These are phyloP conservation scores for Epithemia pelagica DNA, from an alignment of 108 stramenopile species.

Conservation along the genomic window DNA sequence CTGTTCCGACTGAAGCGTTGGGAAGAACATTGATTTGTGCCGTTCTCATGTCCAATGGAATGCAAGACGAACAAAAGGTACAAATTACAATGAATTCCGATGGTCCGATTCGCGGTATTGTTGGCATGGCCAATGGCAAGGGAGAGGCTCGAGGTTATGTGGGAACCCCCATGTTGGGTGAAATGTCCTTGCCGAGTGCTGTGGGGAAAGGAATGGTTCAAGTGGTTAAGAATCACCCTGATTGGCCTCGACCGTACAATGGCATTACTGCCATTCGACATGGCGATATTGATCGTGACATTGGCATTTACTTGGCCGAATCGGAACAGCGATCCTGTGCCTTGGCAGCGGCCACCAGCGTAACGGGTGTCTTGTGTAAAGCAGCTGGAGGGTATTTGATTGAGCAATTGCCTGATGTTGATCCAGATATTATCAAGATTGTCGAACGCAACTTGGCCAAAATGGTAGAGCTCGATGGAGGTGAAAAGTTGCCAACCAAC, in stretches of 20 bases:
- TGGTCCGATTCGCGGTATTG: conserved; percentile 69
- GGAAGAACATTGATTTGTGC: conserved; percentile 62
- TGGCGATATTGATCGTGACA: conserved; percentile 81
- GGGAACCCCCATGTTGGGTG: conserved; percentile 62
- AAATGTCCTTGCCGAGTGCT: conserved; percentile 57
- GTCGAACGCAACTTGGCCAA: conserved; percentile 65
- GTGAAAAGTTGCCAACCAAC: conserved; percentile 54
- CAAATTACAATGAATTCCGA: conserved; percentile 73
- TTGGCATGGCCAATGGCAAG: conserved; percentile 57
- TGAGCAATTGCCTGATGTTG: conserved; percentile 72
- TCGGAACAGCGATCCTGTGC: conserved; percentile 85
- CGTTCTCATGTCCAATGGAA: conserved; percentile 69
- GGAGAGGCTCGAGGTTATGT: conserved; percentile 73
- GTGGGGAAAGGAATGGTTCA: conserved; percentile 70
- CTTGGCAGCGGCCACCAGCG: conserved; percentile 61
- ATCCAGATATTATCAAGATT: conserved; percentile 35
- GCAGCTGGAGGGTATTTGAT: conserved; percentile 85
- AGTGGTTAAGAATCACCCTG: conserved; percentile 86
- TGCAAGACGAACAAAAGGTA: conserved; percentile 78
- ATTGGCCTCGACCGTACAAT: conserved; percentile 86
- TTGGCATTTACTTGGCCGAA: conserved; percentile 79
- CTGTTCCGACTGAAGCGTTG: conserved; percentile 61
- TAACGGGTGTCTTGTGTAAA: conserved; percentile 73
- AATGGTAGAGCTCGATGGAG: conserved; percentile 69
- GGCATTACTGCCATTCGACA: conserved; percentile 73